Base-by-base conservation (phyloP, 345 rosid genomes). In the Camelina sativa region DNA sequence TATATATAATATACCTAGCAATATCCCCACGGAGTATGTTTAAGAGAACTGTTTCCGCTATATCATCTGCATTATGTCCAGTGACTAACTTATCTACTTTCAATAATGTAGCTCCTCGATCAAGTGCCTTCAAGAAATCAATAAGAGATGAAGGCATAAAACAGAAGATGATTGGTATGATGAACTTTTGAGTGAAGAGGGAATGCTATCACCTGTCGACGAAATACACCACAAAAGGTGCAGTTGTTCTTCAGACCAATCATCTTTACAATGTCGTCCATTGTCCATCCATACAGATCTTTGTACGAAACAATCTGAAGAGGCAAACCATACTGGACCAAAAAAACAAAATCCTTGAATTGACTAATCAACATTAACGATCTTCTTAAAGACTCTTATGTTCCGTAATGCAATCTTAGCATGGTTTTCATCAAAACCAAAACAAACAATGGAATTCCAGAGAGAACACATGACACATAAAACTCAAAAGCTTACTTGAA, bases 261-360 rank as follows among this genome's bases (percentile, higher is more conserved):
- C 87, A 91, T 86, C 85, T 88, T 88, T 58, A 94, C 98, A 76
- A 94, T 94, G 82, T 94, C 97, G 70, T 94, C 98, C 98, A 91
- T 94, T 2, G 98, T 93, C 98, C 98, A 91, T 74, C 98, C 98
- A 79, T 93, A 93, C 58, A 94, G 81, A 77, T 94, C 97, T 86
- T 91, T 91, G 87, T 94, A 94, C 7, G 98, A 91, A 72, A 91
- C 88, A 63, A 91, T 87, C 82, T 88, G 82, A 22, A 94, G 84
- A 4, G 98, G 97, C 74, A 94, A 77, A 3, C 89, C 96, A 84
- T 94, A 94, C 98, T 93, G 80, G 38, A 20, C 16, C 8, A 52
- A 11, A 74, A 12, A 50, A 0, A 65, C 6, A 44, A 0, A 35
- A 52, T 15, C 4, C 20, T 43, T 10, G 35, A 30, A 25, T 52